These are phyloP conservation scores for Vitis labrusca DNA, from an alignment of 164 flowering plant species.

Conservation along the genomic window DNA sequence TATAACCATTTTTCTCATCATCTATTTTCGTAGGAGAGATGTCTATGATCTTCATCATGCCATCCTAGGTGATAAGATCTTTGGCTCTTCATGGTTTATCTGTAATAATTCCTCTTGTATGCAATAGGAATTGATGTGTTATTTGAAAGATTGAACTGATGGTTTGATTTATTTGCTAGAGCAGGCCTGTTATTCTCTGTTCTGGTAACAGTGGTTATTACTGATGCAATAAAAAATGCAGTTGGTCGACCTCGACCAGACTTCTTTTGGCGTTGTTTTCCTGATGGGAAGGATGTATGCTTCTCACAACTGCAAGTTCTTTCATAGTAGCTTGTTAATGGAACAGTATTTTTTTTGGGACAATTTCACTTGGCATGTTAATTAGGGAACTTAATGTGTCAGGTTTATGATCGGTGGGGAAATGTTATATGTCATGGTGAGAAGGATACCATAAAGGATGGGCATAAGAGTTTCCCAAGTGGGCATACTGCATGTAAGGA, in stretches of 20 bases:
- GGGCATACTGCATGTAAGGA: constrained; percentile 66
- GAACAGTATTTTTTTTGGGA: background rate
- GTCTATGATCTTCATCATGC: constrained; percentile 81
- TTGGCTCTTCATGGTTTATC: background rate
- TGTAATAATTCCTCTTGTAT: background rate
- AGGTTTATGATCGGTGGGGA: constrained; percentile 59
- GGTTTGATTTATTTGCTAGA: background rate
- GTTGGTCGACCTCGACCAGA: constrained; percentile 86
- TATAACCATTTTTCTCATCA: constrained; percentile 35
- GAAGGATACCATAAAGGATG: constrained; percentile 39
- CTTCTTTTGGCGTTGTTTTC: constrained; percentile 89
- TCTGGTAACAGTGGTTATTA: constrained; percentile 54
- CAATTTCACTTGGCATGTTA: background rate
- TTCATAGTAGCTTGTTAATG: background rate
- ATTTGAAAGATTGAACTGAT: background rate
- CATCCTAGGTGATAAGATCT: constrained; percentile 46
- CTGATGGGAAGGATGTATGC: constrained; percentile 74
- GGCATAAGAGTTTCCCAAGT: constrained; percentile 69
- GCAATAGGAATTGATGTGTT: background rate
- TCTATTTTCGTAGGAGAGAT: constrained; percentile 60
- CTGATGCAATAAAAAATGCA: constrained; percentile 67
- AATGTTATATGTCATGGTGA: constrained; percentile 60
- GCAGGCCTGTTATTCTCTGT: constrained; percentile 68
- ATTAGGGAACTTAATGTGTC: background rate
- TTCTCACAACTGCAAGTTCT: background rate